Evolutionary conservation across 345 rosid species (phyloP), one percentile per base, ranked within the genome.

Genomic region (Nephelium lappaceum): DNA sequence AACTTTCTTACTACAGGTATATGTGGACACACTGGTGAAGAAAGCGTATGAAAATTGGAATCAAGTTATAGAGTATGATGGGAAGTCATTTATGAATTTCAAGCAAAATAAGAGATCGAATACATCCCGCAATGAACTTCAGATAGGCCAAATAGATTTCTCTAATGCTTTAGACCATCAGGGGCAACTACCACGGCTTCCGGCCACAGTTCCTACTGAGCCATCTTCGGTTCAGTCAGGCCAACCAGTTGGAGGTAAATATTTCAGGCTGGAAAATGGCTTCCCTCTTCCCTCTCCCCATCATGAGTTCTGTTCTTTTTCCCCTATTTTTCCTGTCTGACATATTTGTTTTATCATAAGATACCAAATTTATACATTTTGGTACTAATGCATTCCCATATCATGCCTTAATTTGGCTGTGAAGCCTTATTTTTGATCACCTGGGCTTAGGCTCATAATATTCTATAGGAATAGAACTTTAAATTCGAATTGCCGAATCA

Each of bases 21-120:
- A 84, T 85, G 97, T 95, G 47, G 99, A 95, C 83, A 72, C 92
- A 8, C 76, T 89, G 84, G 90, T 95, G 86, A 95, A 93, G 89
- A 93, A 93, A 83, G 99, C 99, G 51, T 95, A 95, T 88, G 99
- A 93, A 1, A 91, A 93, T 75, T 95, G 99, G 99, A 83, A 77
- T 83, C 86, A 85, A 78, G 99, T 92, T 57, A 76, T 93, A 62
- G 98, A 95, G 77, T 93, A 93, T 84, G 98, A 92, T 84, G 98
- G 97, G 79, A 91, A 95, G 82, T 92, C 98, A 57, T 83, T 93
- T 43, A 10, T 93, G 78, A 88, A 81, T 84, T 78, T 86, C 79
- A 91, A 93, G 88, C 91, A 95, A 85, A 84, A 83, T 72, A 87
- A 87, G 83, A 87, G 85, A 82, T 81, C 82, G 63, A 76, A 83